Percentiles rank a stretch among this genome's conserved stretches.
Evolutionary conservation across 1,284 basidiomycete genomes (phyloP).

Genomic region (Tilletia indica): DNA sequence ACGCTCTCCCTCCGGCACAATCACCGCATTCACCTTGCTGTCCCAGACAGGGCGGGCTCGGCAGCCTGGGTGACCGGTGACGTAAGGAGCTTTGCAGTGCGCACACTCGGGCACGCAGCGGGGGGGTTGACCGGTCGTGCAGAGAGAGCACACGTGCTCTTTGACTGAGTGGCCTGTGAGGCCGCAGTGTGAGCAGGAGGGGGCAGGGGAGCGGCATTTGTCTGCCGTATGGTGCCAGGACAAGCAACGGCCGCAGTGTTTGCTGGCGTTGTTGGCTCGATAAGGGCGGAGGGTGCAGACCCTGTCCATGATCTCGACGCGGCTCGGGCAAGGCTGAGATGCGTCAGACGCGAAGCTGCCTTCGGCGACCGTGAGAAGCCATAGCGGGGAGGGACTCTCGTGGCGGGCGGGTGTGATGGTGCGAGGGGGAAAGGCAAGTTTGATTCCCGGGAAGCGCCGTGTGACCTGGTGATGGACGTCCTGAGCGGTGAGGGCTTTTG

Average conservation of each 20-base stretch:
- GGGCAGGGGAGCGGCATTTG: neutral
- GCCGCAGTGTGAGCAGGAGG: neutral
- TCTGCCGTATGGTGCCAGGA: slow-evolving; percentile 12
- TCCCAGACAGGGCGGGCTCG: neutral
- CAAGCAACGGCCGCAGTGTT: no score
- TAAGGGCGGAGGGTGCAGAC: neutral
- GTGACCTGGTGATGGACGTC: neutral
- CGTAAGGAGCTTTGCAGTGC: neutral
- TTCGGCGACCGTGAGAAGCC: neutral
- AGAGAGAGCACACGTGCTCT: neutral
- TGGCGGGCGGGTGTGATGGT: neutral
- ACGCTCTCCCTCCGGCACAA: slow-evolving; percentile 16
- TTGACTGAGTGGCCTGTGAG: no score
- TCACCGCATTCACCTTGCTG: neutral
- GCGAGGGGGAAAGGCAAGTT: neutral
- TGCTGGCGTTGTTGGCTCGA: slow-evolving; percentile 8
- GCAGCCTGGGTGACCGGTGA: neutral
- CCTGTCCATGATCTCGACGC: neutral
- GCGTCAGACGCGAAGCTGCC: neutral
- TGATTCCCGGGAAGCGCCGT: neutral
- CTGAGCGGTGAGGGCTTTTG: neutral
- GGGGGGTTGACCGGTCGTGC: neutral
- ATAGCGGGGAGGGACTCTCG: neutral
- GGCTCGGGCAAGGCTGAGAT: neutral
- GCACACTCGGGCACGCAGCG: neutral